A percentile compares a stretch with the other conserved stretches of the same genome.
These are phyloP conservation scores for Stachybotrys chlorohalonatus DNA, from an alignment of 2,329 filamentous ascomycete genomes.

Conservation along the genomic window DNA sequence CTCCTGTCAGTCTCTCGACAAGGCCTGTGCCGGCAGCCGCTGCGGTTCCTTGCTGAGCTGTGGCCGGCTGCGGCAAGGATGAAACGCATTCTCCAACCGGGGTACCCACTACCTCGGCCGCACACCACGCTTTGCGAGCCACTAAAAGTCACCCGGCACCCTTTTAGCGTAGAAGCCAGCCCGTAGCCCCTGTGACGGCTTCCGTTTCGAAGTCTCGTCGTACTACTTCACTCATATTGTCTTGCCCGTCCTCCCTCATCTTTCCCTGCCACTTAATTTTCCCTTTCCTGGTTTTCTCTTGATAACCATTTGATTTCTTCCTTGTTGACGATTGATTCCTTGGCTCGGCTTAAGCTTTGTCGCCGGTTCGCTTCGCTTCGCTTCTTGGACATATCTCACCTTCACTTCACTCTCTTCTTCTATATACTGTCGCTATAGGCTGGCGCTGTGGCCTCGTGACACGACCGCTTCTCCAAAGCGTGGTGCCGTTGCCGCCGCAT, in stretches of 20 bases:
- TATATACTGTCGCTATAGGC: background rate
- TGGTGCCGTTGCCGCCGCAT: background rate
- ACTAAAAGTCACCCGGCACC: background rate
- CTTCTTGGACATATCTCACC: background rate
- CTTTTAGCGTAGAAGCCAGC: background rate
- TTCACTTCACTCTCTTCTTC: background rate
- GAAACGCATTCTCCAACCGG: background rate
- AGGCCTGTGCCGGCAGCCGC: background rate
- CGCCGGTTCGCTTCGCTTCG: background rate
- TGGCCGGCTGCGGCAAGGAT: background rate
- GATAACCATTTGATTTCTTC: no score
- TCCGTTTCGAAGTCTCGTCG: slow-evolving; percentile 12
- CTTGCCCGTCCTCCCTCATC: slow-evolving; percentile 4
- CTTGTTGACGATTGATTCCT: no score
- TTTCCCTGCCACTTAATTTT: slow-evolving; percentile 4
- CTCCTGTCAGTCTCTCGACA: no score
- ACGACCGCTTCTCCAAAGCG: background rate
- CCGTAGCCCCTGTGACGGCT: slow-evolving; percentile 12
- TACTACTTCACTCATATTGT: background rate
- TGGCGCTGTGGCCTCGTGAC: background rate
- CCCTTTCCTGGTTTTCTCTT: slow-evolving; percentile 5
- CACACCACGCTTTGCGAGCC: background rate
- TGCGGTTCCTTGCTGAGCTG: background rate
- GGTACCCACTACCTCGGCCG: background rate
- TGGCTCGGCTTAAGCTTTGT: no score